Base-by-base conservation (phyloP, 257 asterid genomes). In the Petrea volubilis region DNA sequence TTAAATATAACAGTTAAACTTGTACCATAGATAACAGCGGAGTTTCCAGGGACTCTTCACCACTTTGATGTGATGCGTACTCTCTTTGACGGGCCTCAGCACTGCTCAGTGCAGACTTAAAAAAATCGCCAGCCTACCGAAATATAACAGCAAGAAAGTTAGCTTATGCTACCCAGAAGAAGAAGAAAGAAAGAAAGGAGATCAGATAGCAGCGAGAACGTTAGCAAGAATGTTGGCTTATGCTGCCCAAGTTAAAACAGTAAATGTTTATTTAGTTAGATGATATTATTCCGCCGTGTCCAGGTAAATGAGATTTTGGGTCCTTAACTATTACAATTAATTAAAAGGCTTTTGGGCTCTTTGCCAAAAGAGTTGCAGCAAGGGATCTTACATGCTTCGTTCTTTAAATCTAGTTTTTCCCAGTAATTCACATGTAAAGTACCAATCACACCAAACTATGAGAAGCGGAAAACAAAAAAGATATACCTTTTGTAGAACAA, bases 1-100 rank as follows among this genome's bases (percentile, higher is more conserved):
- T 47, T 49, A 74, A 24, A 12, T 67, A 21, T 27, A 24, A 51
- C 6, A 67, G 29, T 23, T 7, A 59, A 60, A 60, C 27, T 12
- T 25, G 31, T 67, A 90, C 96, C 91, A 73, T 84, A 49, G 83
- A 57, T 43, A 90, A 57, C 56, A 90, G 71, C 24, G 95, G 92
- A 79, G 92, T 78, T 64, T 85, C 96, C 75, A 87, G 67, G 67
- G 96, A 82, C 69, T 87, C 95, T 60, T 81, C 90, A 64, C 83
- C 88, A 62, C 83, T 78, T 82, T 78, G 91, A 63, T 58, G 70
- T 76, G 90, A 84, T 76, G 81, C 59, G 53, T 53, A 50, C 68
- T 89, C 96, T 51, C 81, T 72, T 23, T 82, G 95, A 21, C 40
- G 84, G 65, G 88, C 89, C 77, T 74, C 87, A 61, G 90, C 96